Conservation (phyloP, 2,329 filamentous ascomycete species). For the Claviceps sorghi region DNA sequence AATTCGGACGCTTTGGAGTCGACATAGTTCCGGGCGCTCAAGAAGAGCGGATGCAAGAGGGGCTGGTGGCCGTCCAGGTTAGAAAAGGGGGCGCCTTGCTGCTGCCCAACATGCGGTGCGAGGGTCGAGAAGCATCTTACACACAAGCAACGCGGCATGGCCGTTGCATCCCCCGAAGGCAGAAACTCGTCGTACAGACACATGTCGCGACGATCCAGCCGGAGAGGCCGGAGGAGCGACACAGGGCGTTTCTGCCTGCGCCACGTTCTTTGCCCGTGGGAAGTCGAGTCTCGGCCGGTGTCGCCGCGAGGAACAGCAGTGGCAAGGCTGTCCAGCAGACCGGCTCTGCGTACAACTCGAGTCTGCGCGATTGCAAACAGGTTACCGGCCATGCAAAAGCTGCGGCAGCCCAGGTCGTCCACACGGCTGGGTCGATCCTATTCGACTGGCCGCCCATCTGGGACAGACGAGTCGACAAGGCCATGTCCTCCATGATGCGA, state of each 20-base stretch:
- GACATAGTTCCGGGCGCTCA: background rate
- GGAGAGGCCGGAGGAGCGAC: background rate
- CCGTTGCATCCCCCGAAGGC: background rate
- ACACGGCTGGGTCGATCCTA: background rate
- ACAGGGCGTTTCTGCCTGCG: background rate
- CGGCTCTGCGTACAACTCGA: background rate
- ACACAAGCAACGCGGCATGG: background rate
- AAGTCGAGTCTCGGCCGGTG: background rate
- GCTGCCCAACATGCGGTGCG: too few species aligned
- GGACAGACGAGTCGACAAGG: background rate
- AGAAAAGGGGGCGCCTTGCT: too few species aligned
- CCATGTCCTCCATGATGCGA: background rate
- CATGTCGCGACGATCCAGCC: background rate
- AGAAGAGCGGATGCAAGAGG: background rate
- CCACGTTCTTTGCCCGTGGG: background rate
- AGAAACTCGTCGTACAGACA: background rate
- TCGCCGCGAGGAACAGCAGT: background rate
- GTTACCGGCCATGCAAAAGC: background rate
- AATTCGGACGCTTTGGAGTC: background rate
- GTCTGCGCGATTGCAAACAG: background rate
- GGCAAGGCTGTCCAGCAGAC: background rate
- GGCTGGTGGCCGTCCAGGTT: background rate
- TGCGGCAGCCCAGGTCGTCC: background rate
- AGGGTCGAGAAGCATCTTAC: background rate
- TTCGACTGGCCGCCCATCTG: background rate